Percentiles rank a stretch among this genome's conserved stretches.
Evolutionary conservation across 1,284 basidiomycete genomes (phyloP).

Genomic region (Leccinum subrobustum): DNA sequence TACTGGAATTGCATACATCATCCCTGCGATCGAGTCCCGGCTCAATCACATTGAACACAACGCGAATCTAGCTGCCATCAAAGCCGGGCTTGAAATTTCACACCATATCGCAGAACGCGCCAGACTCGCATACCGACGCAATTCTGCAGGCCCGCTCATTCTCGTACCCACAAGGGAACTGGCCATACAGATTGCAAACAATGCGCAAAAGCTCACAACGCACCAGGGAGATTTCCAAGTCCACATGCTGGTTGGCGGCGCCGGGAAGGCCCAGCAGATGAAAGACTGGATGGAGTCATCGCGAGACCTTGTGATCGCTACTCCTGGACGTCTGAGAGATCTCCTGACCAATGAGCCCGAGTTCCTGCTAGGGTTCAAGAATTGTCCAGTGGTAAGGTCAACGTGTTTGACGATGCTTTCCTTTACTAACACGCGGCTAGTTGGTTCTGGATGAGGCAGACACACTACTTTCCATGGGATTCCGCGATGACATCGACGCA

Average conservation of each 20-base stretch:
- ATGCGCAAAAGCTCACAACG: slow-evolving; percentile 69
- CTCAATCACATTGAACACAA: slow-evolving; percentile 47
- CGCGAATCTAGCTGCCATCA: slow-evolving; percentile 39
- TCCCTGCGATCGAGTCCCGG: slow-evolving; percentile 84
- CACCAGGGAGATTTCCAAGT: slow-evolving; percentile 72
- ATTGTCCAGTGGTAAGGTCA: slow-evolving; percentile 56
- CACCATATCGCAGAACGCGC: slow-evolving; percentile 33
- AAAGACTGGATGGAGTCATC: slow-evolving; percentile 62
- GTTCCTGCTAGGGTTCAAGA: slow-evolving; percentile 52
- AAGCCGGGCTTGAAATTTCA: slow-evolving; percentile 41
- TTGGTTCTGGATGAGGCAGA: slow-evolving; percentile 95
- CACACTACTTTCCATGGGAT: slow-evolving; percentile 94
- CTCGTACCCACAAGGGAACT: slow-evolving; percentile 94
- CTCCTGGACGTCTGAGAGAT: slow-evolving; percentile 89
- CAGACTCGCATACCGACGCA: slow-evolving; percentile 39
- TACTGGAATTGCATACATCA: slow-evolving; percentile 90
- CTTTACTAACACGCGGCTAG: slow-evolving; percentile 37
- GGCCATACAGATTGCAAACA: slow-evolving; percentile 90
- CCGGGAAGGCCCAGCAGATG: slow-evolving; percentile 65
- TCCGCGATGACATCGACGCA: slow-evolving; percentile 84
- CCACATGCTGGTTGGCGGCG: slow-evolving; percentile 81
- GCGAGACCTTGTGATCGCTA: slow-evolving; percentile 89
- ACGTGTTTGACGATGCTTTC: not conserved
- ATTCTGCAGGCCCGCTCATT: slow-evolving; percentile 74
- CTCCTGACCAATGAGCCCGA: slow-evolving; percentile 64